Evolutionary conservation across 2,329 filamentous ascomycete genomes (phyloP).

Genomic region (Lachnellula occidentalis): DNA sequence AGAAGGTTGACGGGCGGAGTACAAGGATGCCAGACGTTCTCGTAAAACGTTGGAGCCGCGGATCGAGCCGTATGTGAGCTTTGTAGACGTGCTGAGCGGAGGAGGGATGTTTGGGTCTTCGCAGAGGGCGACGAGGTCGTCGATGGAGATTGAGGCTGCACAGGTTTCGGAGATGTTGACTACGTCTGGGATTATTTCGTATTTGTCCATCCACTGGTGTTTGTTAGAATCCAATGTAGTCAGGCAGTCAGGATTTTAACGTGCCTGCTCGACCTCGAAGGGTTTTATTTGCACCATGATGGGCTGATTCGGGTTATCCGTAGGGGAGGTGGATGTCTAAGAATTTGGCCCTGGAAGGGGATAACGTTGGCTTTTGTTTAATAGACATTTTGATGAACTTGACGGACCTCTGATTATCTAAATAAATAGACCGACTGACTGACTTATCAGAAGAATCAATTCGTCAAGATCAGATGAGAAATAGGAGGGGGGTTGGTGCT

Average conservation of each 20-base stretch:
- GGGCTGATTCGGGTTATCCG: slow-evolving; percentile 1
- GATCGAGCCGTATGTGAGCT: slow-evolving; percentile 70
- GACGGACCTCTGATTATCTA: neutral
- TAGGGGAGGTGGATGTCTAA: slow-evolving; percentile 7
- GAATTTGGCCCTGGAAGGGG: neutral
- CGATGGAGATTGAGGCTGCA: slow-evolving; percentile 66
- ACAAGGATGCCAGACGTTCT: slow-evolving; percentile 58
- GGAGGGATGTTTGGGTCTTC: slow-evolving; percentile 43
- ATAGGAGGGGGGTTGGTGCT: too few relatives aligned
- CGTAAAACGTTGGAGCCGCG: slow-evolving; percentile 60
- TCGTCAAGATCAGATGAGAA: neutral
- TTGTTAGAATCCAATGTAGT: slow-evolving; percentile 2
- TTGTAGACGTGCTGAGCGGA: slow-evolving; percentile 47
- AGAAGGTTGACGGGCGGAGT: slow-evolving; percentile 48
- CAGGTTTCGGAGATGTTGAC: slow-evolving; percentile 78
- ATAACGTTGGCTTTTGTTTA: neutral
- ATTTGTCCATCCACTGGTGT: slow-evolving; percentile 56
- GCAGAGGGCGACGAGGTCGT: slow-evolving; percentile 56
- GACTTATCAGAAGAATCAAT: neutral
- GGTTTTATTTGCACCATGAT: slow-evolving; percentile 53
- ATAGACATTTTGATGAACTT: neutral
- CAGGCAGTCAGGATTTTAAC: slow-evolving; percentile 15
- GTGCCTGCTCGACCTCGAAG: slow-evolving; percentile 67
- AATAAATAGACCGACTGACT: neutral
- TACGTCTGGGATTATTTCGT: slow-evolving; percentile 49